Percentiles rank a stretch among this genome's conserved stretches.
Evolutionary conservation across 1,139 yeast genomes (phyloP).

Genomic region (Yamadazyma songkhlaensis): DNA sequence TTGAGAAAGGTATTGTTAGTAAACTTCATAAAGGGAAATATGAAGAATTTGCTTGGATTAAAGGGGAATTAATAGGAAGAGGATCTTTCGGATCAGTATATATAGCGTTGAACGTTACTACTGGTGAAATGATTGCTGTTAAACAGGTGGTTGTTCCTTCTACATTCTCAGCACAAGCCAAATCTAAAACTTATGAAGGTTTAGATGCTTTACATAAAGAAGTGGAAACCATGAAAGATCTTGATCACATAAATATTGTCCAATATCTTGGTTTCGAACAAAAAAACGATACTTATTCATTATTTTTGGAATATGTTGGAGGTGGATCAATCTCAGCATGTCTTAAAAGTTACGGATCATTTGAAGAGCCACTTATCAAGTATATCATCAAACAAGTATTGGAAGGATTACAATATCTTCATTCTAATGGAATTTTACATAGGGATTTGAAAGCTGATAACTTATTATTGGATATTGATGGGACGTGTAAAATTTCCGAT

Average conservation of each 20-base stretch:
- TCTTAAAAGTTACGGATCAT: conserved; percentile 77
- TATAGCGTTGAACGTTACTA: conserved; percentile 88
- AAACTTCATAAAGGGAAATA: conserved; percentile 63
- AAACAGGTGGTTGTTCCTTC: conserved; percentile 74
- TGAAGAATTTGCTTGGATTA: conserved; percentile 94
- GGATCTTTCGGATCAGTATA: conserved; percentile 98
- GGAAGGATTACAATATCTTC: conserved; percentile 81
- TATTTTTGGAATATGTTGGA: conserved; percentile 92
- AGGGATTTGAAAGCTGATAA: conserved; percentile 97
- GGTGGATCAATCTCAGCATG: conserved; percentile 96
- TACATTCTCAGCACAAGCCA: conserved; percentile 7
- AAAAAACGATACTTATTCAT: conserved; percentile 68
- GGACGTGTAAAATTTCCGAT: conserved; percentile 93
- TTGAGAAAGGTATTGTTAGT: conserved; percentile 56
- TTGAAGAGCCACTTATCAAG: conserved; percentile 73
- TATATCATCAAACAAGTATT: conserved; percentile 79
- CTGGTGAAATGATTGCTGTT: conserved; percentile 98
- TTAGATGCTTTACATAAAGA: conserved; percentile 86
- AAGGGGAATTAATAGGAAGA: conserved; percentile 93
- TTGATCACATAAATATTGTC: conserved; percentile 91
- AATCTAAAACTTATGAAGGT: conserved; percentile 43
- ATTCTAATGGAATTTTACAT: conserved; percentile 83
- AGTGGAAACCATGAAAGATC: conserved; percentile 89
- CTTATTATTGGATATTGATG: conserved; percentile 82
- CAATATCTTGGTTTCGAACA: conserved; percentile 94